Conservation (phyloP, 495 filamentous ascomycete genomes). For the Penicillium paradoxum region DNA sequence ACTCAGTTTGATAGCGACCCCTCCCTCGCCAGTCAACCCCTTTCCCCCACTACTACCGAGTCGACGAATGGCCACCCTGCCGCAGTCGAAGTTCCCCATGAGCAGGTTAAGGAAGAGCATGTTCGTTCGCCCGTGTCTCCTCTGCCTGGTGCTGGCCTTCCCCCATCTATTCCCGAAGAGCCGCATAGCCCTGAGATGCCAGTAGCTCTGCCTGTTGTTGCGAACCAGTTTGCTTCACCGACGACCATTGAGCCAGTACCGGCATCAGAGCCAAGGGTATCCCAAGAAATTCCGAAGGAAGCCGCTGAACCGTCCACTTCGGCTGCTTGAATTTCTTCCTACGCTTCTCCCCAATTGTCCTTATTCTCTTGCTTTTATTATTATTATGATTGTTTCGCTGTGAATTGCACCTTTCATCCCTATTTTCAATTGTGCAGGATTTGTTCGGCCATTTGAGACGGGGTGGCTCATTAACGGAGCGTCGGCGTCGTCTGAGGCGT, state of each 20-base stretch:
- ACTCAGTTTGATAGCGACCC: constrained; percentile 33
- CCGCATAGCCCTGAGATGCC: constrained; percentile 31
- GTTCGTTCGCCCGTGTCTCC: constrained; percentile 31
- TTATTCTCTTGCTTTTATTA: neutral
- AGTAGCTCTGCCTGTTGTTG: neutral
- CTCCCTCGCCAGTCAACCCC: constrained; percentile 19
- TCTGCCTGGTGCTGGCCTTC: constrained; percentile 30
- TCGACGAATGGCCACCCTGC: constrained; percentile 20
- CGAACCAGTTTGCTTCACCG: neutral
- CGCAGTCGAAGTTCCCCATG: constrained; percentile 23
- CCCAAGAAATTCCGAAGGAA: neutral
- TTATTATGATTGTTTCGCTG: neutral
- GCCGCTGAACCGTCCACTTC: neutral
- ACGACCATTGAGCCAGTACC: neutral
- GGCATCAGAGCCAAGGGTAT: neutral
- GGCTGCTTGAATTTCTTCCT: neutral
- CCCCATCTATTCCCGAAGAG: constrained; percentile 40
- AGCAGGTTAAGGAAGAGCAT: constrained; percentile 19
- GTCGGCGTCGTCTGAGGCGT: neutral
- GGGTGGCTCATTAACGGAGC: neutral
- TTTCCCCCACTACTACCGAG: constrained; percentile 22
- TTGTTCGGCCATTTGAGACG: neutral
- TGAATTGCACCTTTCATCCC: neutral
- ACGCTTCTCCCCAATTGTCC: neutral
- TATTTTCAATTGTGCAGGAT: neutral